These are phyloP conservation scores for Begonia masoniana DNA, from an alignment of 306 rosid genomes.

Conservation along the genomic window DNA sequence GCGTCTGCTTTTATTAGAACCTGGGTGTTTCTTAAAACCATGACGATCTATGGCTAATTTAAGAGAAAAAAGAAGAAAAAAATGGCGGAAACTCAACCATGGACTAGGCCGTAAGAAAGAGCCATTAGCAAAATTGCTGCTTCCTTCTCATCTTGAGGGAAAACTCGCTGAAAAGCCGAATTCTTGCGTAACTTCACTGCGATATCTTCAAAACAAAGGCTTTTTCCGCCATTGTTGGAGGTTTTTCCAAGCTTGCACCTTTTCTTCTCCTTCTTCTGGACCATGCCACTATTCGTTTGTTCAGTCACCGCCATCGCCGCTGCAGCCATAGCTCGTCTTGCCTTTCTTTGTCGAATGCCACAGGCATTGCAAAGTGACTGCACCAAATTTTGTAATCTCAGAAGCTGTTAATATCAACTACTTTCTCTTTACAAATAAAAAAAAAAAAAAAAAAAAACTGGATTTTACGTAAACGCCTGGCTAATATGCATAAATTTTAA, in stretches of 20 bases:
- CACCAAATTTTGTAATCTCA: background rate
- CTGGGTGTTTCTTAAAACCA: too few relatives aligned
- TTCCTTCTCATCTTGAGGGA: slow-evolving; percentile 95
- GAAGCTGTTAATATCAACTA: too few relatives aligned
- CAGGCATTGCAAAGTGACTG: slow-evolving; percentile 95
- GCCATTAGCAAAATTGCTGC: slow-evolving; percentile 94
- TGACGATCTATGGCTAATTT: background rate
- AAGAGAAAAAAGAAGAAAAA: background rate
- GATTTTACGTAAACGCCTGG: too few relatives aligned
- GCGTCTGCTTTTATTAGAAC: too few relatives aligned
- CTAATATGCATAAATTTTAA: too few relatives aligned
- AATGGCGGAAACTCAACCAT: slow-evolving; percentile 30
- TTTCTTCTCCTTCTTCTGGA: slow-evolving; percentile 23
- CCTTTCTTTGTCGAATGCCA: slow-evolving; percentile 94
- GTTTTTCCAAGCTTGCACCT: slow-evolving; percentile 24
- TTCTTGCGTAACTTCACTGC: slow-evolving; percentile 33
- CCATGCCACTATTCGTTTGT: slow-evolving; percentile 10
- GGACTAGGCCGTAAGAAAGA: slow-evolving; percentile 79
- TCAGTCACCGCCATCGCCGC: slow-evolving; percentile 31
- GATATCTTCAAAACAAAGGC: slow-evolving; percentile 54
- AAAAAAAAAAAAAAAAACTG: too few relatives aligned
- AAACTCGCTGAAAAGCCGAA: slow-evolving; percentile 47
- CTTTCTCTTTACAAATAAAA: too few relatives aligned
- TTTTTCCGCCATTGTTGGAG: slow-evolving; percentile 34
- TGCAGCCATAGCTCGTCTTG: slow-evolving; percentile 65